Conservation (phyloP, 2,329 filamentous ascomycete species). For the Aspergillus ochraceoroseus region DNA sequence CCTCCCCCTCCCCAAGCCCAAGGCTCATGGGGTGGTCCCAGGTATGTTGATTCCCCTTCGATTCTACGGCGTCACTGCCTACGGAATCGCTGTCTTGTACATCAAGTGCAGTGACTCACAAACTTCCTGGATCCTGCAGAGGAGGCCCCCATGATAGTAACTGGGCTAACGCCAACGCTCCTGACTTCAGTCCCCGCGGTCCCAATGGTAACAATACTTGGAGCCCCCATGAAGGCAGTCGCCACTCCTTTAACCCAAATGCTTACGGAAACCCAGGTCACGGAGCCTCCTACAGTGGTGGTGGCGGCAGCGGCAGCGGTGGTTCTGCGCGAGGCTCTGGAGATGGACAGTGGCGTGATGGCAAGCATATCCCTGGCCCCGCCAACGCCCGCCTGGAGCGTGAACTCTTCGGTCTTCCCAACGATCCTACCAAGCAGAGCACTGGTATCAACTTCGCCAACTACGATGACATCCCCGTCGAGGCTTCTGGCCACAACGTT, state of each 20-base stretch:
- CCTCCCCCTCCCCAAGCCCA: slow-evolving; percentile 19
- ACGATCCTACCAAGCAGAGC: slow-evolving; percentile 91
- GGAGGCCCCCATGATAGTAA: slow-evolving; percentile 36
- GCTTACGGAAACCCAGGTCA: slow-evolving; percentile 58
- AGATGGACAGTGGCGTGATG: slow-evolving; percentile 93
- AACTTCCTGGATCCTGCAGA: slow-evolving; percentile 20
- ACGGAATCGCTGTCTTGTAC: neutral
- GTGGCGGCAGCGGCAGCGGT: slow-evolving; percentile 33
- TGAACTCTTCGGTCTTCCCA: slow-evolving; percentile 84
- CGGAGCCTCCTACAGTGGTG: slow-evolving; percentile 30
- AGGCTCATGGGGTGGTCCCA: slow-evolving; percentile 10
- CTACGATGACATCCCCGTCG: slow-evolving; percentile 98
- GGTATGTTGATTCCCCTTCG: slow-evolving; percentile 20
- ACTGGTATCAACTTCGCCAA: slow-evolving; percentile 99
- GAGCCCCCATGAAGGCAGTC: slow-evolving; percentile 35
- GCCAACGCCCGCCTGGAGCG: slow-evolving; percentile 85
- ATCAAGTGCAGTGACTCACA: slow-evolving; percentile 4
- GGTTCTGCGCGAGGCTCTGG: slow-evolving; percentile 72
- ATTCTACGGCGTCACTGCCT: neutral
- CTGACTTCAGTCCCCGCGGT: slow-evolving; percentile 51
- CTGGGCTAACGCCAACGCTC: slow-evolving; percentile 56
- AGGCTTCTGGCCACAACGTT: slow-evolving; percentile 89
- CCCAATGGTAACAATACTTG: slow-evolving; percentile 34
- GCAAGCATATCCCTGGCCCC: slow-evolving; percentile 90
- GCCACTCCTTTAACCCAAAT: slow-evolving; percentile 54